Percentiles rank a stretch among this genome's conserved stretches.
Evolutionary conservation across 1,139 yeast genomes (phyloP).

Genomic region (Sugiyamaella sp.): DNA sequence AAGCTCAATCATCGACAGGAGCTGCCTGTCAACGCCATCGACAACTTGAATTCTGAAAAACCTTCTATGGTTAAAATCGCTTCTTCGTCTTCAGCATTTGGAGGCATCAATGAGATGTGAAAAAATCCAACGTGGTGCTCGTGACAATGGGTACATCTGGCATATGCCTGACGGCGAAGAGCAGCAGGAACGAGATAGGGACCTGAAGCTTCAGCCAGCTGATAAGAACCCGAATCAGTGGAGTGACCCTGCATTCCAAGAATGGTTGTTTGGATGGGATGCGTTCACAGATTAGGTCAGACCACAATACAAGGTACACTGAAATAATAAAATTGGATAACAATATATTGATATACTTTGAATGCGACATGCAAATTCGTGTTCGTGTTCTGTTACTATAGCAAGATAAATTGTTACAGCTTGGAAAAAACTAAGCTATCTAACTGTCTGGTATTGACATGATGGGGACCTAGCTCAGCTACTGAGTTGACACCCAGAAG

Average conservation of each 20-base stretch:
- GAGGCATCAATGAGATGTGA: conserved; percentile 37
- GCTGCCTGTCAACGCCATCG: neutral
- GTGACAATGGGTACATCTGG: conserved; percentile 34
- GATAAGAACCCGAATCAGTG: conserved; percentile 38
- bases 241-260: conserved; percentile 41
- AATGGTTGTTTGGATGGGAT: conserved; percentile 41
- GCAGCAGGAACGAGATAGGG: conserved; percentile 38
- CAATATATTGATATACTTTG: too few species aligned
- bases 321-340: too few species aligned
- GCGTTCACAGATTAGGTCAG: conserved; percentile 34
- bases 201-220: conserved; percentile 17
- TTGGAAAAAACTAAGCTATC: conserved; percentile 26
- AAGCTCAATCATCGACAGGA: too few species aligned
- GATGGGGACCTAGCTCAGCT: conserved; percentile 44
- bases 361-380: too few species aligned
- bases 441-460: conserved; percentile 33
- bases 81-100: conserved; percentile 8
- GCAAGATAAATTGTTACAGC: neutral
- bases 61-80: neutral
- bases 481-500: conserved; percentile 50
- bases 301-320: neutral
- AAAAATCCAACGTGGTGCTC: conserved; percentile 34
- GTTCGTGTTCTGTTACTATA: too few species aligned
- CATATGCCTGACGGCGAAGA: conserved; percentile 43
- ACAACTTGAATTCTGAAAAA: neutral